Base-by-base conservation (phyloP, 2,329 filamentous ascomycete species). In the Cytospora piceicola region DNA sequence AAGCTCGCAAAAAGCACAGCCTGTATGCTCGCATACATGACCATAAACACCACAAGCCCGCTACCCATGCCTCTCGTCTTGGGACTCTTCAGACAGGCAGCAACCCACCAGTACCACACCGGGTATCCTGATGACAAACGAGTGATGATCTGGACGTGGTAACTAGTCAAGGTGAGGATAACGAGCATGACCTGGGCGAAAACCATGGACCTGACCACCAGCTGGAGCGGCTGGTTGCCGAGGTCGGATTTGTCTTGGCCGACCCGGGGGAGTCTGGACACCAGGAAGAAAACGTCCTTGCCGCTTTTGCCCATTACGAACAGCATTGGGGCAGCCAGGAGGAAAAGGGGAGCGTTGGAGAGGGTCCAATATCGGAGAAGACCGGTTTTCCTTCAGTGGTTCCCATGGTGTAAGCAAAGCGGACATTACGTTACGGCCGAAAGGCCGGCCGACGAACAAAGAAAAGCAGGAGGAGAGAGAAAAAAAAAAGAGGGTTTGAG, bases 71-170 rank as follows among this genome's bases (percentile, higher is more conserved):
- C 57, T n/a, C 69, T 58, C 52, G 65, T 74, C 30, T 74, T 73
- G 12, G 72, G 70, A 29, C 78, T 74, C 55, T 75, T 70, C 8
- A 86, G 71, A 39, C 75, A 76, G 4, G 77, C 78, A 0, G 91
- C 91, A 49, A 96, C 75, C 82, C 90, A 92, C 82, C 91, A 89
- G 75, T 97, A 95, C 93, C 93, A 97, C 22, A 95, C 78, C 1
- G 93, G 91, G 76, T 94, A 97, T 0, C 89, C 94, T 0, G 94
- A 97, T 1, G 92, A 90, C 20, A 99, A 84, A 29, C 95, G 87
- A 54, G 90, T 96, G 72, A 98, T 90, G 71, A 99, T 96, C 77
- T 99, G 95, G 30, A 97, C 90, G 74, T 99, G 95, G 74, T 96
- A 96, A 69, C 81, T 92, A 15, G 89, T 92, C 24, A 94, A 77